These are phyloP conservation scores for Phytopythium delawarense DNA, from an alignment of 352 stramenopile genomes.

Conservation along the genomic window DNA sequence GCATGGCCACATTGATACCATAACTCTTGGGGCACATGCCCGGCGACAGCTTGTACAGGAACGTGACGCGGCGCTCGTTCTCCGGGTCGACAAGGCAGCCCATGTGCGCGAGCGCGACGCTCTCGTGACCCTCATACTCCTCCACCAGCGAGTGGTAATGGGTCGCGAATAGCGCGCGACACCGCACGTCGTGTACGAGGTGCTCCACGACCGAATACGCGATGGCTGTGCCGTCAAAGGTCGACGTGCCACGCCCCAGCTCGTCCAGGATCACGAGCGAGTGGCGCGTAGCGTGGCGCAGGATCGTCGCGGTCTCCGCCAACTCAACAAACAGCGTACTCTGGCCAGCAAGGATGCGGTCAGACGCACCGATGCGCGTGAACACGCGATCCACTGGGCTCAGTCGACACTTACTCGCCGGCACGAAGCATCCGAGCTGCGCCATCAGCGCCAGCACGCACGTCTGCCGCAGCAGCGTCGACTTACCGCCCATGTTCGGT, in stretches of 20 bases:
- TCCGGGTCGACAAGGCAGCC: conserved; percentile 74
- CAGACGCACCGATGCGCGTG: conserved; percentile 97
- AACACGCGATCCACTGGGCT: conserved; percentile 99
- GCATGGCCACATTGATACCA: conserved; percentile 98
- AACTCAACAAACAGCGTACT: conserved; percentile 99
- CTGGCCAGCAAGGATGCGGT: conserved; percentile 97
- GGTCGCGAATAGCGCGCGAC: conserved; percentile 97
- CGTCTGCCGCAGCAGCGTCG: conserved; percentile 97
- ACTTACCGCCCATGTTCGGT: conserved; percentile 99
- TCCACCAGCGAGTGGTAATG: conserved; percentile 97
- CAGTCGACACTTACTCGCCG: conserved; percentile 90
- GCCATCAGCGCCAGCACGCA: conserved; percentile 97
- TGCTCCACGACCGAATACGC: conserved; percentile 96
- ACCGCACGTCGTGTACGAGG: conserved; percentile 82
- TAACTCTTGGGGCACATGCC: conserved; percentile 98
- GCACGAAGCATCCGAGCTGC: conserved; percentile 99
- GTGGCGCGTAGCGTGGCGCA: conserved; percentile 92
- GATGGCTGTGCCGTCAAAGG: conserved; percentile 98
- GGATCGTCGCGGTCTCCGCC: conserved; percentile 96
- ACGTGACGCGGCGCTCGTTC: conserved; percentile 95
- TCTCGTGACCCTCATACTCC: conserved; percentile 60
- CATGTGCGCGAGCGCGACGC: conserved; percentile 78
- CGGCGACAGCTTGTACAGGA: conserved; percentile 97
- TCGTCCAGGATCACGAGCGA: conserved; percentile 99
- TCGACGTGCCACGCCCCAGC: conserved; percentile 97